Percentiles rank a stretch among this genome's conserved stretches.
Conservation (phyloP, 1,139 yeast species). For the Scheffersomyces insectosa region DNA sequence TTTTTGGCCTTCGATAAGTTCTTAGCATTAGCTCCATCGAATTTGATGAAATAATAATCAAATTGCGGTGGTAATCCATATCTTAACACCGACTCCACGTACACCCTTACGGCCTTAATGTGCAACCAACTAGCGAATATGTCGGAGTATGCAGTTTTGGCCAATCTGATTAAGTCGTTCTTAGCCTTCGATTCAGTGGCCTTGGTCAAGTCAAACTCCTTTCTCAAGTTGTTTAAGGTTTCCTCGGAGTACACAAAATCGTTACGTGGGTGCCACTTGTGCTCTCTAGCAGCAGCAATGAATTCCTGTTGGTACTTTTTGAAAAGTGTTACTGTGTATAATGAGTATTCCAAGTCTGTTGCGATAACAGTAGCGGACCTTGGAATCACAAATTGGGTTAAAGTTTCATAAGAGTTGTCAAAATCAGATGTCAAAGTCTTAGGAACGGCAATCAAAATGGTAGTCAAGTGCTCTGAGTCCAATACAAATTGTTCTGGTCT, state of each 20-base stretch:
- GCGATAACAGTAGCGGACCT: conserved; percentile 75
- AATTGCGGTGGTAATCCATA: conserved; percentile 97
- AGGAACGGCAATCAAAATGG: conserved; percentile 86
- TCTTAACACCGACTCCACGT: conserved; percentile 74
- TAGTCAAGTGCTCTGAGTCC: conserved; percentile 81
- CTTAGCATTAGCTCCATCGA: conserved; percentile 38
- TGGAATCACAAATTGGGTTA: conserved; percentile 84
- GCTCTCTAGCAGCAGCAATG: conserved; percentile 71
- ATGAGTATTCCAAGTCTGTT: conserved; percentile 68
- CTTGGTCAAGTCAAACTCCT: conserved; percentile 75
- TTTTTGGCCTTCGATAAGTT: conserved; percentile 59
- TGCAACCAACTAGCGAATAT: conserved; percentile 86
- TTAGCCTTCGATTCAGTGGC: conserved; percentile 73
- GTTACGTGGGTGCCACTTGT: conserved; percentile 83
- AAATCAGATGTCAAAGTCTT: conserved; percentile 60
- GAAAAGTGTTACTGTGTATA: conserved; percentile 82
- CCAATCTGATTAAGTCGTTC: conserved; percentile 77
- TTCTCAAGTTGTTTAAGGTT: conserved; percentile 64
- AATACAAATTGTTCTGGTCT: conserved; percentile 81
- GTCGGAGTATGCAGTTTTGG: conserved; percentile 86
- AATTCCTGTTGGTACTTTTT: conserved; percentile 77
- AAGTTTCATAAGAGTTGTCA: conserved; percentile 68
- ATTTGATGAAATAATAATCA: conserved; percentile 58
- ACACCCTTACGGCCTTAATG: conserved; percentile 62
- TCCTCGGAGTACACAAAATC: conserved; percentile 89